A percentile compares a stretch with the other conserved stretches of the same genome.
Evolutionary conservation across 1,284 basidiomycete species (phyloP).

Genomic region (Cryptococcus sp.): DNA sequence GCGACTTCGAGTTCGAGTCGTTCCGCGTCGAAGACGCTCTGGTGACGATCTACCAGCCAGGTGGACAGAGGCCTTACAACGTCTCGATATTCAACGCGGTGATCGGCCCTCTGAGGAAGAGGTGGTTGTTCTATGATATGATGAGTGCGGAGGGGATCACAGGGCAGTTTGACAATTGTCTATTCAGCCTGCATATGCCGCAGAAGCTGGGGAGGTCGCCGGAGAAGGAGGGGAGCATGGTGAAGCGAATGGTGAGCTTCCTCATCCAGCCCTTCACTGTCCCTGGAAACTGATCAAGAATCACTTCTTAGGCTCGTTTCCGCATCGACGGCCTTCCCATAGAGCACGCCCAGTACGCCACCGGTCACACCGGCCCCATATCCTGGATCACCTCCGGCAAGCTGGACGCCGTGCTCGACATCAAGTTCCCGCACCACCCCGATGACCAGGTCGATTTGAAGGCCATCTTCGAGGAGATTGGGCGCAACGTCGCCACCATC

Average conservation of each 20-base stretch:
- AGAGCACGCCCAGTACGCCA: conserved; percentile 87
- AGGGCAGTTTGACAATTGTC: conserved; percentile 95
- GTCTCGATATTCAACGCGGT: conserved; percentile 95
- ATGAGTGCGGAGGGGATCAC: conserved; percentile 89
- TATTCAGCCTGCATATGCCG: conserved; percentile 94
- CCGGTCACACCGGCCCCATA: conserved; percentile 75
- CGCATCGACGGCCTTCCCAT: conserved; percentile 95
- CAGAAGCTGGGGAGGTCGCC: conserved; percentile 91
- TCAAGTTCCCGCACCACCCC: conserved; percentile 87
- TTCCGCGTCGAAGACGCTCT: conserved; percentile 89
- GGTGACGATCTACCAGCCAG: conserved; percentile 91
- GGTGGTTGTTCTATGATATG: conserved; percentile 94
- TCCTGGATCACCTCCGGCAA: conserved; percentile 97
- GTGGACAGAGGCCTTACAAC: conserved; percentile 86
- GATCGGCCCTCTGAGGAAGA: conserved; percentile 77
- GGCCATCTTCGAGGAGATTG: conserved; percentile 84
- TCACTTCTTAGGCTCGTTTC: conserved; percentile 68
- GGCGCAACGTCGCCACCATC: conserved; percentile 67
- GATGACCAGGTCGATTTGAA: conserved; percentile 72
- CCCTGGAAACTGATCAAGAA: no score
- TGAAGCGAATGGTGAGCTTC: conserved; percentile 76
- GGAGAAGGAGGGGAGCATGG: conserved; percentile 72
- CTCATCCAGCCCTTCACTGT: background rate
- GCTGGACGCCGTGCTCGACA: conserved; percentile 93
- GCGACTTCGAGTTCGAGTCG: conserved; percentile 90